Evolutionary conservation across 257 asterid species (phyloP).

Genomic region (Paraleonurus japonicus): DNA sequence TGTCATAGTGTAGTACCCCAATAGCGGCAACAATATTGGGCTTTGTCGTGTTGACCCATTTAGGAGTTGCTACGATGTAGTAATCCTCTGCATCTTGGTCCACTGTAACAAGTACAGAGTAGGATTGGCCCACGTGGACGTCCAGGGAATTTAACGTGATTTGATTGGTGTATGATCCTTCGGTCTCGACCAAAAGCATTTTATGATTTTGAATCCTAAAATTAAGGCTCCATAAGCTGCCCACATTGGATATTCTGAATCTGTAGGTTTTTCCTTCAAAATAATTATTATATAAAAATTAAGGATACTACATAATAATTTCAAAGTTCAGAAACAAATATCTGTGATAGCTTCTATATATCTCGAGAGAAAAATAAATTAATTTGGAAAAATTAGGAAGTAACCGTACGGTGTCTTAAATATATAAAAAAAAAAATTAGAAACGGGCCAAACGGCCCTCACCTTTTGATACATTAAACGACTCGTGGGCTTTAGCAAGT

Average conservation of each 20-base stretch:
- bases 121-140: slow-evolving; percentile 75
- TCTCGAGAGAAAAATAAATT: too few species aligned
- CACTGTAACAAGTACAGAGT: slow-evolving; percentile 63
- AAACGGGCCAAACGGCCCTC: too few species aligned
- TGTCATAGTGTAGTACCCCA: slow-evolving; percentile 59
- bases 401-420: too few species aligned
- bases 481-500: slow-evolving; percentile 32
- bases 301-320: too few species aligned
- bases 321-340: too few species aligned
- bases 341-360: too few species aligned
- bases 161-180: slow-evolving; percentile 63
- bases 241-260: slow-evolving; percentile 61
- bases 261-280: slow-evolving; percentile 54
- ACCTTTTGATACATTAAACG: slow-evolving; percentile 53
- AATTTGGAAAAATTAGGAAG: too few species aligned
- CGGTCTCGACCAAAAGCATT: slow-evolving; percentile 64
- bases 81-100: slow-evolving; percentile 48
- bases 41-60: slow-evolving; percentile 25
- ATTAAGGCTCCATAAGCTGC: slow-evolving; percentile 56
- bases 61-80: slow-evolving; percentile 65
- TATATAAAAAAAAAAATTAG: too few species aligned
- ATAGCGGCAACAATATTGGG: slow-evolving; percentile 37
- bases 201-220: slow-evolving; percentile 58
- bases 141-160: slow-evolving; percentile 49
- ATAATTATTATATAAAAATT: background rate